phyloP scores from a whole-genome alignment of 31 red algal species.

The Bonnemaisonia californica region DNA sequence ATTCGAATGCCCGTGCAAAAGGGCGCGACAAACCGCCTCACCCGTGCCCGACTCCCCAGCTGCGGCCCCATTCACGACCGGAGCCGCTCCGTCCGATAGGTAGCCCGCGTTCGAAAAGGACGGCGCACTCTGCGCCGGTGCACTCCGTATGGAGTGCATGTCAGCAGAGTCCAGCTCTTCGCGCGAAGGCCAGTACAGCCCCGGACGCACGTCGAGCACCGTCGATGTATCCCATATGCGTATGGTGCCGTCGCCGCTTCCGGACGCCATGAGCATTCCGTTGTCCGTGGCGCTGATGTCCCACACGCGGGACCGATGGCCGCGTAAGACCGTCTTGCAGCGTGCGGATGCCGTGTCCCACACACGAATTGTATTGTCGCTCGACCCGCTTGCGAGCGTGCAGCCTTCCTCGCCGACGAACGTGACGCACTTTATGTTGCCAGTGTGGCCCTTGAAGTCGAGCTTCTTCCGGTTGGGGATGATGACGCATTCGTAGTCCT shows the following conservation, averaged over 20 bases:
- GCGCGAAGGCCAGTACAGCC: constrained; percentile 18
- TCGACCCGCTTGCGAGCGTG: constrained; percentile 81
- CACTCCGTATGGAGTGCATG: neutral
- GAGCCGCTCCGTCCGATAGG: neutral
- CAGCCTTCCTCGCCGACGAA: constrained; percentile 90
- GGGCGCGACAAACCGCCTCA: constrained; percentile 27
- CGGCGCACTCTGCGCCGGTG: neutral
- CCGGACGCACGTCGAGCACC: constrained; percentile 20
- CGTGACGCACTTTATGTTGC: constrained; percentile 84
- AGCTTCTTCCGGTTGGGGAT: constrained; percentile 77
- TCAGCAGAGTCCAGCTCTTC: constrained; percentile 1
- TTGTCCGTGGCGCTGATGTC: constrained; percentile 75
- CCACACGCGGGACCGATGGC: constrained; percentile 92
- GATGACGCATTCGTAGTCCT: constrained; percentile 89
- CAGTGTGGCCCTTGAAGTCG: constrained; percentile 67
- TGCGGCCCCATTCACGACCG: neutral
- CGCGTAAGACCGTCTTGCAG: constrained; percentile 50
- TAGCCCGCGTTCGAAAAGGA: neutral
- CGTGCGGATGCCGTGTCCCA: constrained; percentile 73
- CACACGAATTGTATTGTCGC: constrained; percentile 78
- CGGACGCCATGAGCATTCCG: constrained; percentile 76
- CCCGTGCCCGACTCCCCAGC: neutral
- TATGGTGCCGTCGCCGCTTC: constrained; percentile 81
- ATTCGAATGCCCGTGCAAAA: constrained; percentile 55
- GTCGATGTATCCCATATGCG: constrained; percentile 74